phyloP scores from a whole-genome alignment of 78 protist species.

The Isochrysis galbana region DNA sequence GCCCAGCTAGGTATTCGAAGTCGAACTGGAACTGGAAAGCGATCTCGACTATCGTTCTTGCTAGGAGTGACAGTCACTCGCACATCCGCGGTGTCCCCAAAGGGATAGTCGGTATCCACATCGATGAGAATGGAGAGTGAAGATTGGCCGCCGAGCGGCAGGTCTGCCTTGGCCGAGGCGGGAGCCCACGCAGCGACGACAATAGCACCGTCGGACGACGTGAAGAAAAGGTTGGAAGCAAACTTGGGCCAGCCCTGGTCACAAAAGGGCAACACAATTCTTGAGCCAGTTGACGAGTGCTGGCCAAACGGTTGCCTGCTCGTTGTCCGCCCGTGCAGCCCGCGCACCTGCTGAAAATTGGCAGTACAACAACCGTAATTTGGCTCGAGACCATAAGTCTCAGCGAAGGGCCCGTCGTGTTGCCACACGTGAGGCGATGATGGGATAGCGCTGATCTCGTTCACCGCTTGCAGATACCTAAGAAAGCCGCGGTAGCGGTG shows the following conservation, averaged over 20 bases:
- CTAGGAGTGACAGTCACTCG: not conserved
- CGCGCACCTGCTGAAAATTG: too few species aligned
- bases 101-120: constrained; percentile 47
- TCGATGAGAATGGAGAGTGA: not conserved
- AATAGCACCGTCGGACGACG: not conserved
- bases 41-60: too few species aligned
- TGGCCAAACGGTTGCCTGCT: too few species aligned
- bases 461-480: constrained; percentile 54
- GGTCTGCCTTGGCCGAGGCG: constrained; percentile 17
- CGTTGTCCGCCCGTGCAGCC: too few species aligned
- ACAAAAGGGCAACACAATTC: too few species aligned
- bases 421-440: constrained; percentile 45
- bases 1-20: constrained; percentile 56
- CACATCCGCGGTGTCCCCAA: constrained; percentile 18
- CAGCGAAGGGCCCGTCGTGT: constrained; percentile 24
- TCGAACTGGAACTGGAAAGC: not conserved
- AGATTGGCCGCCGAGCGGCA: too few species aligned
- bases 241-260: constrained; percentile 59
- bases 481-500: too few species aligned
- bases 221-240: not conserved
- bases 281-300: too few species aligned
- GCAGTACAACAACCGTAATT: constrained; percentile 66
- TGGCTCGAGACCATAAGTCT: constrained; percentile 45
- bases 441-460: constrained; percentile 37
- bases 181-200: constrained; percentile 32